A percentile compares a stretch with the other conserved stretches of the same genome.
Conservation (phyloP, 2,329 filamentous ascomycete species). For the Claviceps purpurea region DNA sequence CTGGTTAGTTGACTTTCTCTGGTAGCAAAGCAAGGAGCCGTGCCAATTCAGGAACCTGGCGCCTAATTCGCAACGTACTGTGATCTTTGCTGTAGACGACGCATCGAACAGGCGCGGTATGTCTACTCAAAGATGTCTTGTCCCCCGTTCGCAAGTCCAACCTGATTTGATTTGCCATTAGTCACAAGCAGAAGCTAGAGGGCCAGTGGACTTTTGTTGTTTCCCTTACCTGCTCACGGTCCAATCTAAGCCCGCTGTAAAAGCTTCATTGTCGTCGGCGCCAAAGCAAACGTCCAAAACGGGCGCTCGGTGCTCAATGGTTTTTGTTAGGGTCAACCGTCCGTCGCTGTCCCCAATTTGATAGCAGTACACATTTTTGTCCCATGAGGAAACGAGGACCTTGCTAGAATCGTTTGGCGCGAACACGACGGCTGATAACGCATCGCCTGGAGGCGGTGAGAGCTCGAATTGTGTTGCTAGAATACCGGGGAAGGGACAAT, state of each 20-base stretch:
- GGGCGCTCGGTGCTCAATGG: constrained; percentile 69
- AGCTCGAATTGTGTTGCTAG: constrained; percentile 68
- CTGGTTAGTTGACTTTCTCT: neutral
- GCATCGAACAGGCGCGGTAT: constrained; percentile 66
- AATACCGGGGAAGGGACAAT: neutral
- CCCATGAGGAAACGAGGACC: constrained; percentile 89
- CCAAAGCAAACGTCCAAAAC: constrained; percentile 90
- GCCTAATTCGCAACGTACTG: constrained; percentile 28
- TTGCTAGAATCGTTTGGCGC: constrained; percentile 61
- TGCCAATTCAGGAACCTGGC: no score
- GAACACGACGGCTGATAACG: constrained; percentile 77
- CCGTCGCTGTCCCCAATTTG: constrained; percentile 50
- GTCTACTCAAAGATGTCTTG: constrained; percentile 63
- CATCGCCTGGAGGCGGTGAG: constrained; percentile 68
- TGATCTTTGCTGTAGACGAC: constrained; percentile 70
- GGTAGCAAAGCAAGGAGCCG: no score
- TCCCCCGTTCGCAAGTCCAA: constrained; percentile 60
- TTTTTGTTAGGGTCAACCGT: constrained; percentile 45
- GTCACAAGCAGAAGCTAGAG: neutral
- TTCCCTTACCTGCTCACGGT: constrained; percentile 55
- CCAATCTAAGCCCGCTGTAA: constrained; percentile 76
- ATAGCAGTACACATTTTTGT: constrained; percentile 83
- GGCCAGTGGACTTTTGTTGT: neutral
- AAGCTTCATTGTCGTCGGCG: constrained; percentile 67
- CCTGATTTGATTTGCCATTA: constrained; percentile 14